Percentiles rank a stretch among this genome's conserved stretches.
Conservation (phyloP, 257 asterid genomes). For the Orobanche coerulescens region DNA sequence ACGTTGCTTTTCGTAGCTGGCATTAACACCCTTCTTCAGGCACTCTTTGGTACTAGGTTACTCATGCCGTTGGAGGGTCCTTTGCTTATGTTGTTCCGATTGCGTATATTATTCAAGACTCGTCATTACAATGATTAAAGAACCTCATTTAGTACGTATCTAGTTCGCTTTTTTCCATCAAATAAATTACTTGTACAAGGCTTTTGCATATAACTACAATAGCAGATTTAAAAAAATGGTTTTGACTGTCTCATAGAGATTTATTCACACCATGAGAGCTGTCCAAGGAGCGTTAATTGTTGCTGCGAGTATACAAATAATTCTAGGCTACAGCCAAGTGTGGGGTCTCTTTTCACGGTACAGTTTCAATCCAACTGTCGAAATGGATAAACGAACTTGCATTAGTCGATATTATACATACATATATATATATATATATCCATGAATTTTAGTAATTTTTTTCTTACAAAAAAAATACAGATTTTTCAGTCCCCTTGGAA, state of each 20-base stretch:
- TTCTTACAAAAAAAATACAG: conserved; percentile 51
- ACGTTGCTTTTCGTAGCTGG: conserved; percentile 86
- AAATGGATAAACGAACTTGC: background rate
- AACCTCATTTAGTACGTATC: conserved; percentile 63
- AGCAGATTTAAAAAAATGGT: background rate
- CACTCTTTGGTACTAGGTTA: conserved; percentile 85
- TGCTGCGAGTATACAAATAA: conserved; percentile 71
- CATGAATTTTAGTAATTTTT: conserved; percentile 11
- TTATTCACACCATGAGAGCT: conserved; percentile 83
- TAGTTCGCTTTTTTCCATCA: background rate
- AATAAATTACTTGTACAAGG: background rate
- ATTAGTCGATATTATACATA: no score
- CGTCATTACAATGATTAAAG: conserved; percentile 52
- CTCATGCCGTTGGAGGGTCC: conserved; percentile 95
- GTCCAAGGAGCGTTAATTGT: conserved; percentile 87
- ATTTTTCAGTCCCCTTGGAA: conserved; percentile 91
- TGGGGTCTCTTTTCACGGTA: conserved; percentile 99
- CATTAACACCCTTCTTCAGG: conserved; percentile 78
- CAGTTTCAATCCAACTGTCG: background rate
- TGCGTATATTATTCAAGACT: conserved; percentile 58
- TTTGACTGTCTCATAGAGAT: conserved; percentile 37
- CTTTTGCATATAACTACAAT: background rate
- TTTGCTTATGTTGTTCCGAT: conserved; percentile 69
- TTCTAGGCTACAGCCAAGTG: conserved; percentile 82
- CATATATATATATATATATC: no score